phyloP scores from a whole-genome alignment of 805 yeast species.

The Hyphopichia homilentoma region DNA sequence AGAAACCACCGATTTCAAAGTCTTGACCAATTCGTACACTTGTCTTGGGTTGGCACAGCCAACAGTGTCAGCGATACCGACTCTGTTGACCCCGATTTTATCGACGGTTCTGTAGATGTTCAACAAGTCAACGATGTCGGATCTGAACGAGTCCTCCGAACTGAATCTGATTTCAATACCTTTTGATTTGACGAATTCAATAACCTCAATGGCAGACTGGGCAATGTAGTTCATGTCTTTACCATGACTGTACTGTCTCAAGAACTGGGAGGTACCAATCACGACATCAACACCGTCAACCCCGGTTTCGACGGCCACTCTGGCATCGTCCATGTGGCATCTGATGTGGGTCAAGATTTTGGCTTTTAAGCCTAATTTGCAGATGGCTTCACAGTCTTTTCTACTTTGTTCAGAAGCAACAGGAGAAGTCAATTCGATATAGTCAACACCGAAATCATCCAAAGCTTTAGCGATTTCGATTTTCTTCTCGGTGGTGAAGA shows the following conservation, averaged over 20 bases:
- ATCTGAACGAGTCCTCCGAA: conserved; percentile 96
- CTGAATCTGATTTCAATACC: conserved; percentile 96
- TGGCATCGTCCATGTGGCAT: conserved; percentile 99
- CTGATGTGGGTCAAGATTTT: conserved; percentile 95
- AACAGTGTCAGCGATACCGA: conserved; percentile 98
- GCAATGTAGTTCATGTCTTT: conserved; percentile 98
- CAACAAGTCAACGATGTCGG: conserved; percentile 90
- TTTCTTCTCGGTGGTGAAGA: conserved; percentile 90
- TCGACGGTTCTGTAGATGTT: conserved; percentile 96
- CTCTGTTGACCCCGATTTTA: conserved; percentile 96
- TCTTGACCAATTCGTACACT: conserved; percentile 93
- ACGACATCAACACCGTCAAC: conserved; percentile 99
- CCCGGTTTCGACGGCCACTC: conserved; percentile 96
- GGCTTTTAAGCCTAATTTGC: conserved; percentile 94
- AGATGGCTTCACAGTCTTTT: conserved; percentile 94
- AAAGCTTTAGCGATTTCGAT: conserved; percentile 95
- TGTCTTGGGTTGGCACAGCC: conserved; percentile 99
- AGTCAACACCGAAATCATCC: conserved; percentile 97
- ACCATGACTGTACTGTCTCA: conserved; percentile 94
- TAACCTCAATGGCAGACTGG: conserved; percentile 92
- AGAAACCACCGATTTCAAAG: conserved; percentile 86
- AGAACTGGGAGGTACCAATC: conserved; percentile 93
- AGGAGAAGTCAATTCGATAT: conserved; percentile 95
- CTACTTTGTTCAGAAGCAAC: conserved; percentile 96
- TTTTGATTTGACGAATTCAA: conserved; percentile 94